These are phyloP conservation scores for Alternaria ethzedia DNA, from an alignment of 2,329 filamentous ascomycete genomes.

Conservation along the genomic window DNA sequence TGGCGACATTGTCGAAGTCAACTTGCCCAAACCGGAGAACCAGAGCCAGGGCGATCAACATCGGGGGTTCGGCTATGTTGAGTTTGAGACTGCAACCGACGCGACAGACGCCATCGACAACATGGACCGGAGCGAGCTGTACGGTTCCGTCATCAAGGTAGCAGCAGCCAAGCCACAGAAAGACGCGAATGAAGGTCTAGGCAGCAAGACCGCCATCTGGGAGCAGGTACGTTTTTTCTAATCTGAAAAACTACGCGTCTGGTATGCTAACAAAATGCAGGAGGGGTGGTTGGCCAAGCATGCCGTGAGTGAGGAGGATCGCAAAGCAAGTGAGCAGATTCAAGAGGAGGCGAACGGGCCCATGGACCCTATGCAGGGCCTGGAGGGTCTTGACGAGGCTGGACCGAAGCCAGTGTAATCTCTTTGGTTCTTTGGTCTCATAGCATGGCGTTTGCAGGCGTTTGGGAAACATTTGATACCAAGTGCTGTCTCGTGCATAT, in stretches of 20 bases:
- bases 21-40: constrained; percentile 84
- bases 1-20: constrained; percentile 91
- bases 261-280: constrained; percentile 55
- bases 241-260: background rate
- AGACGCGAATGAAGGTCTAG: constrained; percentile 82
- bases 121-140: constrained; percentile 97
- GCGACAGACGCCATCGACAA: constrained; percentile 97
- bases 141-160: constrained; percentile 89
- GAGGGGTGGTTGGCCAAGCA: constrained; percentile 93
- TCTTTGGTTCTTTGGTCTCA: background rate
- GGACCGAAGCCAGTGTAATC: constrained; percentile 78
- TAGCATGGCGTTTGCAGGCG: constrained; percentile 30
- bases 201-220: constrained; percentile 94
- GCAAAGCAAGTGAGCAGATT: constrained; percentile 63
- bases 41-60: constrained; percentile 80
- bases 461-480: constrained; percentile 14
- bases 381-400: constrained; percentile 92
- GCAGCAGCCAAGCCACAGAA: constrained; percentile 91
- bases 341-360: constrained; percentile 60
- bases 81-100: constrained; percentile 85
- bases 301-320: constrained; percentile 82
- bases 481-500: background rate
- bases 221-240: constrained; percentile 74
- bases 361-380: constrained; percentile 91
- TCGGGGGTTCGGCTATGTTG: constrained; percentile 94